Conservation (phyloP, 116 monocot genomes). For the Papilionanthe hybrid region DNA sequence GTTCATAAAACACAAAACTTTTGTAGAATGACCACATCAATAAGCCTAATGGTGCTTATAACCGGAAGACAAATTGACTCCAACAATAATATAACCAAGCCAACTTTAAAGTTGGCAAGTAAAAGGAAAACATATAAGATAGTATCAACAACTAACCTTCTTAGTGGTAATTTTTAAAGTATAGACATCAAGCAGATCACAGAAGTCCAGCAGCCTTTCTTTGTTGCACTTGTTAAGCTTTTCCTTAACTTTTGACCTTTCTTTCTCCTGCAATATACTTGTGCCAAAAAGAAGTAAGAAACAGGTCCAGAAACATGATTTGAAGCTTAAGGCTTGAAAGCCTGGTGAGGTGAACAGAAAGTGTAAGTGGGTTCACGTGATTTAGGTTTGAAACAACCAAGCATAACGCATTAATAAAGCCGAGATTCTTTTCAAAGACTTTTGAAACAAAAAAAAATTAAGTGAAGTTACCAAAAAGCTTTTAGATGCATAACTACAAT, state of each 20-base stretch:
- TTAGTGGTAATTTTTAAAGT: slow-evolving; percentile 40
- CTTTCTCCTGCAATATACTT: slow-evolving; percentile 54
- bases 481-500: neutral
- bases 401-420: neutral
- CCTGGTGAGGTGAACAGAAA: neutral
- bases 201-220: slow-evolving; percentile 71
- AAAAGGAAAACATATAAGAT: slow-evolving; percentile 4
- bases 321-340: neutral
- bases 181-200: slow-evolving; percentile 75
- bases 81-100: neutral
- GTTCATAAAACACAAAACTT: neutral
- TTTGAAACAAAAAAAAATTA: neutral
- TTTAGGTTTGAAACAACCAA: neutral
- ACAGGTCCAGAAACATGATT: neutral
- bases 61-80: neutral
- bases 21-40: neutral
- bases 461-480: neutral
- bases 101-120: neutral
- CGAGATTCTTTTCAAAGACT: neutral
- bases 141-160: slow-evolving; percentile 49
- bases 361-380: neutral
- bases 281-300: neutral
- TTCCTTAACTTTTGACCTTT: slow-evolving; percentile 63
- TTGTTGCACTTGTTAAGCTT: slow-evolving; percentile 83
- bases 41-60: too few species aligned